Evolutionary conservation across 208 protist genomes (phyloP), one percentile per base, ranked within the genome.

Genomic region (Novymonas esmeraldas): DNA sequence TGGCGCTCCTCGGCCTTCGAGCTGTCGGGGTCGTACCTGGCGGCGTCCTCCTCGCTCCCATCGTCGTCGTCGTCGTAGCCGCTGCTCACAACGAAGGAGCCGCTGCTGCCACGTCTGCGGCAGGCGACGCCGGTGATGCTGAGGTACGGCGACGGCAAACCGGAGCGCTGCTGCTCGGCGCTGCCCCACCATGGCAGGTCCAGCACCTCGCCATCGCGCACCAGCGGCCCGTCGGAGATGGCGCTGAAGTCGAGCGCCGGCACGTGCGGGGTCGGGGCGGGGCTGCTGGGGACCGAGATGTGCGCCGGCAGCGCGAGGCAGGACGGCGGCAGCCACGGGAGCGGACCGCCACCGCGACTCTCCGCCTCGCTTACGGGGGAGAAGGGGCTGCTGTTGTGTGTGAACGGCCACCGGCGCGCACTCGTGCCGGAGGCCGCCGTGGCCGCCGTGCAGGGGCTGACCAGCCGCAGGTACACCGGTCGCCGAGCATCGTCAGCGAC

Each of bases 1-100:
- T 48, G 42, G 18, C 16, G 42, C 42, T 48, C 42, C 42, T 48
- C 42, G 2, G 42, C 42, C 9, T 48, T 48, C 42, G 18, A 24
- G 42, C 2, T n/a, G 5, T 24, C 42, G 16, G 18, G 44, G 16
- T 1, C 22, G 42, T 51, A 60, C 41, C 60, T 33, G 36, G 50
- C 63, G 28, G 50, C 50, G 18, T 60, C 50, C 29, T 69, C 63
- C 20, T 69, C 63, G 63, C 41, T 61, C 42, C 60, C 63, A 10
- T 69, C 63, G 42, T 69, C 63, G 29, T 69, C 63, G 20, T 61
- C 61, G 45, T 55, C 61, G 61, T 66, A 66, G 26, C 61, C 61
- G 61, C 61, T 66, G 61, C 5, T 14, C 18, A 11, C 51, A 10
- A 41, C 41, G 52, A 29, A 31, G 41, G 28, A 31, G 16, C 44